Conservation (phyloP, 2,329 filamentous ascomycete species). For the Pestalotiopsis fici region DNA sequence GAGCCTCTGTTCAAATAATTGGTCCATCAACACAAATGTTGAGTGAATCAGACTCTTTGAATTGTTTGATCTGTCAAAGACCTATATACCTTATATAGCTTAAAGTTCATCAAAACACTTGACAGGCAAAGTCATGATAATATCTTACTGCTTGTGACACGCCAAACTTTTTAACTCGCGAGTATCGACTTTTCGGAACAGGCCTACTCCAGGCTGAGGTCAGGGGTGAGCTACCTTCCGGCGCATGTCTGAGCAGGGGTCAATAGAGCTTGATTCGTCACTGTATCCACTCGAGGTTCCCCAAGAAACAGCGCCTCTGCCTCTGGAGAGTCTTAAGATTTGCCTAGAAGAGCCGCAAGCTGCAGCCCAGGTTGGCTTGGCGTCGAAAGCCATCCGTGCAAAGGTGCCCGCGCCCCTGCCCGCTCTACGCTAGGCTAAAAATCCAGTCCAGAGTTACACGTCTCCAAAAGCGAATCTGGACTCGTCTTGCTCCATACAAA, state of each 20-base stretch:
- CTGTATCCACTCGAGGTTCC: constrained; percentile 1
- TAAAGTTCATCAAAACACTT: background rate
- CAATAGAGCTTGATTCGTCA: constrained; percentile 5
- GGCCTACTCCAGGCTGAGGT: background rate
- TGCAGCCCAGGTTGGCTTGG: background rate
- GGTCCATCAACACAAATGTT: too few relatives aligned
- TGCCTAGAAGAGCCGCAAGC: background rate
- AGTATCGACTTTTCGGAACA: background rate
- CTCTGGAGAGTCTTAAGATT: background rate
- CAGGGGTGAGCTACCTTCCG: constrained; percentile 1
- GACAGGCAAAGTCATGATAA: background rate
- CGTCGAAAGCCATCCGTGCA: background rate
- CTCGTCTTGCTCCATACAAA: background rate
- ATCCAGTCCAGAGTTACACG: constrained; percentile 6
- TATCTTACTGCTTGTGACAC: background rate
- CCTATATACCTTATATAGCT: background rate
- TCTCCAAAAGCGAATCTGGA: constrained; percentile 7
- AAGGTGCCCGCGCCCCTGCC: background rate
- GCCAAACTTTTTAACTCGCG: background rate
- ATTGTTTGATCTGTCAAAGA: background rate
- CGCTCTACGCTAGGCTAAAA: constrained; percentile 4
- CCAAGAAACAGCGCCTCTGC: background rate
- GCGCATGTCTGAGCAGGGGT: background rate
- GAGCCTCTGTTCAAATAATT: too few relatives aligned
- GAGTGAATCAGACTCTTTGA: background rate